These are phyloP conservation scores for Clavispora vitiphila DNA, from an alignment of 805 yeast genomes.

Conservation along the genomic window DNA sequence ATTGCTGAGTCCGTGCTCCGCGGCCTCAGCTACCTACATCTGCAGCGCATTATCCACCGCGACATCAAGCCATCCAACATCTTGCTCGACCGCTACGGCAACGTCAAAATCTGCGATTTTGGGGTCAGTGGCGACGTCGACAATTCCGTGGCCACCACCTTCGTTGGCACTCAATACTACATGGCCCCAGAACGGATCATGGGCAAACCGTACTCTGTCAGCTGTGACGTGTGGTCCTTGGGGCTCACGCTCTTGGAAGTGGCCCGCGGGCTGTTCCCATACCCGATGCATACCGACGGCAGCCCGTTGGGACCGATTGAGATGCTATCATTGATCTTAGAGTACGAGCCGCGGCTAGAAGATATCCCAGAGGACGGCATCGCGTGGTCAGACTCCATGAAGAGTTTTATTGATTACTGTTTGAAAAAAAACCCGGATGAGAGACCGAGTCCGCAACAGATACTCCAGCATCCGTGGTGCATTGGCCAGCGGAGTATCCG, in stretches of 20 bases:
- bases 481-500: conserved; percentile 64
- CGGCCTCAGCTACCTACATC: conserved; percentile 86
- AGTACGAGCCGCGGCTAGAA: conserved; percentile 70
- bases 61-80: conserved; percentile 97
- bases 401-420: conserved; percentile 76
- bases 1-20: conserved; percentile 79
- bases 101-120: conserved; percentile 91
- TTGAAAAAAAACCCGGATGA: conserved; percentile 72
- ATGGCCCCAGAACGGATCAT: conserved; percentile 98
- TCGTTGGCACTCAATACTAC: conserved; percentile 94
- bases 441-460: conserved; percentile 89
- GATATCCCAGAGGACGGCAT: conserved; percentile 77
- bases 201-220: conserved; percentile 92
- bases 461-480: conserved; percentile 93
- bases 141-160: conserved; percentile 90
- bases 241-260: conserved; percentile 91
- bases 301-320: conserved; percentile 68
- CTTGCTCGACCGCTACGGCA: conserved; percentile 66
- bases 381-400: conserved; percentile 76
- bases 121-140: conserved; percentile 98
- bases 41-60: conserved; percentile 83
- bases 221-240: conserved; percentile 94
- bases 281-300: conserved; percentile 32
- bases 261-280: conserved; percentile 89
- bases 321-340: conserved; percentile 71